Evolutionary conservation across 2,329 filamentous ascomycete genomes (phyloP).

Genomic region (Penicillium sp.): DNA sequence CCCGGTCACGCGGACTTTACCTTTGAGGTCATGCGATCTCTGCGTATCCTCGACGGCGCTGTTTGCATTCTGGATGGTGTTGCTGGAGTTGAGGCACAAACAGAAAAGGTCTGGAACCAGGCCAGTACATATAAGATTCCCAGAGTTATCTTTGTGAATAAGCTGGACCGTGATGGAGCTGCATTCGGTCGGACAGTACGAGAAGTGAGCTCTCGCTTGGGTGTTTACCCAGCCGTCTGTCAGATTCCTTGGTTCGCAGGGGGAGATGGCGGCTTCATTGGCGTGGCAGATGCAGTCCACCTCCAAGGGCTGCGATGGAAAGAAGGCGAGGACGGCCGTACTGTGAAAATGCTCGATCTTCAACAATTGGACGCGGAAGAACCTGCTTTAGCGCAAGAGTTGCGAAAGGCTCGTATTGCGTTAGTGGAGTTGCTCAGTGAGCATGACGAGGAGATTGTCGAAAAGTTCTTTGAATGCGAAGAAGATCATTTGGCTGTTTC

Average conservation of each 20-base stretch:
- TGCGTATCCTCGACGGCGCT: conserved; percentile 84
- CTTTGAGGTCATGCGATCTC: conserved; percentile 89
- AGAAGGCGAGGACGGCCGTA: conserved; percentile 65
- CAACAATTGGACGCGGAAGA: conserved; percentile 55
- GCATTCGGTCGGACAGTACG: conserved; percentile 81
- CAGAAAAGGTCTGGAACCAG: conserved; percentile 93
- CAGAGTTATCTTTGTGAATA: conserved; percentile 78
- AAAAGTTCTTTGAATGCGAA: conserved; percentile 76
- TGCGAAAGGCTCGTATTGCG: conserved; percentile 72
- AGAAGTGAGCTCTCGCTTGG: conserved; percentile 77
- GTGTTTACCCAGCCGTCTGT: conserved; percentile 85
- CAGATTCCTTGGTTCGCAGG: conserved; percentile 92
- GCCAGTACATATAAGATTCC: conserved; percentile 85
- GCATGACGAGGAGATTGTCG: conserved; percentile 82
- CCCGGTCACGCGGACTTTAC: conserved; percentile 97
- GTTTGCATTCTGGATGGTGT: conserved; percentile 93
- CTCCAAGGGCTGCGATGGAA: conserved; percentile 75
- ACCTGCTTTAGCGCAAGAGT: conserved; percentile 60
- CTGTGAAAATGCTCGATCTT: conserved; percentile 58
- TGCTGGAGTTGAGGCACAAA: conserved; percentile 93
- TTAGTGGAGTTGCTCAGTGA: conserved; percentile 85
- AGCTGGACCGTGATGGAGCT: conserved; percentile 79
- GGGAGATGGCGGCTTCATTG: conserved; percentile 71
- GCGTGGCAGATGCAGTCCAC: conserved; percentile 80
- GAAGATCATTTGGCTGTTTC: conserved; percentile 71